phyloP scores from a whole-genome alignment of 1,284 basidiomycete genomes.

The Cryptococcus neoformans region DNA sequence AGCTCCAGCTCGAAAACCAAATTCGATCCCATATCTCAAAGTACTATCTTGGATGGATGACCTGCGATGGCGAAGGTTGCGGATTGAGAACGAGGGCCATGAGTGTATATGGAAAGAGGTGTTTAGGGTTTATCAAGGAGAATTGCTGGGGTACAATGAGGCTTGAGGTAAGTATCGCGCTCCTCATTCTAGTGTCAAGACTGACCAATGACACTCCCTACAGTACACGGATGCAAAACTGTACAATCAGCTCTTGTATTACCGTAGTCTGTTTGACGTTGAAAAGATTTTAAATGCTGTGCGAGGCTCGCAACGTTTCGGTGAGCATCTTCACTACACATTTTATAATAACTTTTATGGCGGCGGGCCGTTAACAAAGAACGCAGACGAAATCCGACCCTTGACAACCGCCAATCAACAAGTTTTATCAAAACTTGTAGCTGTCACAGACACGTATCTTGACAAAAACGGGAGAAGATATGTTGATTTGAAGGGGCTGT shows the following conservation, averaged over 20 bases:
- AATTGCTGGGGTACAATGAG: conserved; percentile 66
- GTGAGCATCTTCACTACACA: conserved; percentile 48
- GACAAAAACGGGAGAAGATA: conserved; percentile 78
- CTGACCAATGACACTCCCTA: background rate
- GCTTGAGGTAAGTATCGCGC: conserved; percentile 62
- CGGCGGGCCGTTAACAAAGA: background rate
- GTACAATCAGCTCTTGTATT: conserved; percentile 85
- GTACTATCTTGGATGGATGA: conserved; percentile 87
- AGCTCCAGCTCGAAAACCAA: conserved; percentile 79
- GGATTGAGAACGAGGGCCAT: conserved; percentile 77
- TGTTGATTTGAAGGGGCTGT: conserved; percentile 73
- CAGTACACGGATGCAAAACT: conserved; percentile 80
- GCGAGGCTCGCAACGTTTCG: conserved; percentile 54
- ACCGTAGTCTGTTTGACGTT: conserved; percentile 68
- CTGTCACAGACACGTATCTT: conserved; percentile 70
- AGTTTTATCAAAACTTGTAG: conserved; percentile 57
- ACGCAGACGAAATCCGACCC: conserved; percentile 56
- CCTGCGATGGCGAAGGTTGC: conserved; percentile 86
- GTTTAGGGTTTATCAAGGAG: conserved; percentile 55
- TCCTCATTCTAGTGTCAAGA: background rate
- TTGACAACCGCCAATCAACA: conserved; percentile 55
- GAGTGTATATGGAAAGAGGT: conserved; percentile 83
- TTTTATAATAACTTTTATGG: background rate
- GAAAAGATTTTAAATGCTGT: conserved; percentile 61
- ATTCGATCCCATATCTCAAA: conserved; percentile 71